A percentile compares a stretch with the other conserved stretches of the same genome.
phyloP scores from a whole-genome alignment of 257 asterid genomes.

The Asclepias syriaca region DNA sequence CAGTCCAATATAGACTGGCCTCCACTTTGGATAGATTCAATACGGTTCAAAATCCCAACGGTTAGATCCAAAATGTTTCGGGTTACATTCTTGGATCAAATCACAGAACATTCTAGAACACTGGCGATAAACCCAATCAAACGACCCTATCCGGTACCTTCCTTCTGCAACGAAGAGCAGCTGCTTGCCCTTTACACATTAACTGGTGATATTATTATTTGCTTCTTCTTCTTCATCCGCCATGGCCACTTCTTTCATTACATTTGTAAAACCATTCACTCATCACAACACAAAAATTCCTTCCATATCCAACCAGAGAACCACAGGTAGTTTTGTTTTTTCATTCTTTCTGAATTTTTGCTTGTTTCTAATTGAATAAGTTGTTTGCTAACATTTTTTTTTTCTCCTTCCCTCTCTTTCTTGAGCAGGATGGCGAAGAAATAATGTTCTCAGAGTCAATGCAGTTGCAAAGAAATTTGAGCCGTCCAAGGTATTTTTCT shows the following conservation, averaged over 20 bases:
- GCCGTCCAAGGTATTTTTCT: slow-evolving; percentile 58
- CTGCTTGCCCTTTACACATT: neutral
- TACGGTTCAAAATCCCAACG: no score
- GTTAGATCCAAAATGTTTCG: neutral
- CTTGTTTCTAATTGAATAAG: neutral
- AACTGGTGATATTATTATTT: slow-evolving; percentile 1
- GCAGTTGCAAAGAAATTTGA: slow-evolving; percentile 64
- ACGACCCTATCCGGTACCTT: no score
- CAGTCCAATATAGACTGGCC: no score
- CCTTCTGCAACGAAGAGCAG: neutral
- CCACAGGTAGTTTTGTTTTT: slow-evolving; percentile 25
- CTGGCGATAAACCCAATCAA: neutral
- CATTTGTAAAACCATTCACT: slow-evolving; percentile 45
- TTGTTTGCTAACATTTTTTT: slow-evolving; percentile 1
- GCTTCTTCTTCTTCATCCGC: slow-evolving; percentile 44
- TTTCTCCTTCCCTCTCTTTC: neutral
- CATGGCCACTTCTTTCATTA: slow-evolving; percentile 61
- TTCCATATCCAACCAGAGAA: slow-evolving; percentile 24
- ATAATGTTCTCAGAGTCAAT: slow-evolving; percentile 41
- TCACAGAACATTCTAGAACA: slow-evolving; percentile 15
- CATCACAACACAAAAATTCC: slow-evolving; percentile 31
- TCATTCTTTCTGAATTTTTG: slow-evolving; percentile 4
- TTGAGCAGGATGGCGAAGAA: slow-evolving; percentile 35
- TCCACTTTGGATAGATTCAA: no score
- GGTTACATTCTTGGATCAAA: neutral